Conservation (phyloP, 2,329 filamentous ascomycete genomes). For the Clonostachys rhizophaga region DNA sequence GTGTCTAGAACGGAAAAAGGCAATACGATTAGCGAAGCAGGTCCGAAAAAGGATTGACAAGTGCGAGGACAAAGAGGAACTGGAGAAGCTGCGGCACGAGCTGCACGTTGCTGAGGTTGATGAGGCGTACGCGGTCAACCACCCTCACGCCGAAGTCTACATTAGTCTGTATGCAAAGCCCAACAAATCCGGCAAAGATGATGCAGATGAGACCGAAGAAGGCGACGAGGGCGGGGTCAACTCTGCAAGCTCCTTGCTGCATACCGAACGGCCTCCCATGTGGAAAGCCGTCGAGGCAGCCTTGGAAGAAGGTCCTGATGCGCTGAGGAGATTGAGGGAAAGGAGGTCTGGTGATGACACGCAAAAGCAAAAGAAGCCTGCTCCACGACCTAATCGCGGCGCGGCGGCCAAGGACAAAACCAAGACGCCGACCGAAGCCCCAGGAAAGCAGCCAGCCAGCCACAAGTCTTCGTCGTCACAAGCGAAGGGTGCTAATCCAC, state of each 20-base stretch:
- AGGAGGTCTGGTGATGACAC: slow-evolving; percentile 24
- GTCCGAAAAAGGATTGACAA: slow-evolving; percentile 53
- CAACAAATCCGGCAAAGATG: slow-evolving; percentile 26
- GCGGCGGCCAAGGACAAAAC: neutral
- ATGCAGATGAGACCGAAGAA: slow-evolving; percentile 29
- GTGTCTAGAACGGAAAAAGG: slow-evolving; percentile 64
- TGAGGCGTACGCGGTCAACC: slow-evolving; percentile 69
- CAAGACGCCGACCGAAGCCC: neutral
- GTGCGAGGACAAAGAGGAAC: slow-evolving; percentile 44
- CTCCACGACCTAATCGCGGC: neutral
- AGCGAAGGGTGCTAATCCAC: slow-evolving; percentile 12
- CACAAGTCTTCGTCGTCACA: neutral
- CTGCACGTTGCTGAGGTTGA: slow-evolving; percentile 71
- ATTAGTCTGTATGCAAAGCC: slow-evolving; percentile 49
- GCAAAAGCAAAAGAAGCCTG: neutral
- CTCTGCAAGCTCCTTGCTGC: slow-evolving; percentile 18
- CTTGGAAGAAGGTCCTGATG: slow-evolving; percentile 48
- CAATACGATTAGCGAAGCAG: slow-evolving; percentile 61
- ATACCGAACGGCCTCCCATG: slow-evolving; percentile 51
- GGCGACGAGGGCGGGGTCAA: slow-evolving; percentile 23
- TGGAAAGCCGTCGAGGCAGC: slow-evolving; percentile 65
- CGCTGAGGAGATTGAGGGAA: slow-evolving; percentile 51
- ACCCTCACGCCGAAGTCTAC: slow-evolving; percentile 67
- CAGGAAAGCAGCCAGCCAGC: neutral
- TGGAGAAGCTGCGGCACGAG: slow-evolving; percentile 44